These are phyloP conservation scores for Ascochyta viciae-villosae DNA, from an alignment of 2,329 filamentous ascomycete species.

Conservation along the genomic window DNA sequence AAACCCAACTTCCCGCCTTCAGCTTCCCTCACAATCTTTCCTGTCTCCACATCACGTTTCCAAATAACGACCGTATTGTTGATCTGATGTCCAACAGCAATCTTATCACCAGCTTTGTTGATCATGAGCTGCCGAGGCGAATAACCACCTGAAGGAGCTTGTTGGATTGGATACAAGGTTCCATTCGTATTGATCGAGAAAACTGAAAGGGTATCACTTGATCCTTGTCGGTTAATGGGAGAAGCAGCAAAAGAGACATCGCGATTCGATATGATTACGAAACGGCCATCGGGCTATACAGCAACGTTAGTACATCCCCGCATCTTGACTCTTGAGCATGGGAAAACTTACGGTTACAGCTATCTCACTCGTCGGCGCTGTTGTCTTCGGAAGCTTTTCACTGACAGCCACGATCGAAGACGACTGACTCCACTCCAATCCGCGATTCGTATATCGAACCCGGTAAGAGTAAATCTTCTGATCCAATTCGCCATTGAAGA, in stretches of 20 bases:
- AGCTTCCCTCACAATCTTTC: conserved; percentile 56
- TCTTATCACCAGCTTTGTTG: conserved; percentile 66
- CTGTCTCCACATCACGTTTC: conserved; percentile 64
- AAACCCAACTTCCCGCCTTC: conserved; percentile 15
- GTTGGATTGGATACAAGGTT: conserved; percentile 60
- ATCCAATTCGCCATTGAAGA: conserved; percentile 20
- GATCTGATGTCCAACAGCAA: conserved; percentile 70
- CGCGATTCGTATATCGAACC: conserved; percentile 8
- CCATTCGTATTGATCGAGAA: conserved; percentile 52
- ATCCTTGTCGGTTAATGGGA: conserved; percentile 33
- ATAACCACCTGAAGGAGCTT: conserved; percentile 66
- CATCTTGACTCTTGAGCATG: not conserved
- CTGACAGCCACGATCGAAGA: conserved; percentile 4
- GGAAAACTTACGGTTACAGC: conserved; percentile 13
- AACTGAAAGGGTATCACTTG: conserved; percentile 66
- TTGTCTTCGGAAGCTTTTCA: conserved; percentile 10
- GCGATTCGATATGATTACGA: conserved; percentile 71
- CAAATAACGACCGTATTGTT: conserved; percentile 68
- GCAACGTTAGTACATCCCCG: not conserved
- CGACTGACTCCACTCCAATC: conserved; percentile 7
- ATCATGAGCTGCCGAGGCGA: conserved; percentile 71
- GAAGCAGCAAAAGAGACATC: conserved; percentile 61
- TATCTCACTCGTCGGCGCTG: conserved; percentile 21
- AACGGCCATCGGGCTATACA: conserved; percentile 53
- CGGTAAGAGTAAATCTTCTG: conserved; percentile 18